These are phyloP conservation scores for Sphenostylis stenocarpa DNA, from an alignment of 306 rosid genomes.

Conservation along the genomic window DNA sequence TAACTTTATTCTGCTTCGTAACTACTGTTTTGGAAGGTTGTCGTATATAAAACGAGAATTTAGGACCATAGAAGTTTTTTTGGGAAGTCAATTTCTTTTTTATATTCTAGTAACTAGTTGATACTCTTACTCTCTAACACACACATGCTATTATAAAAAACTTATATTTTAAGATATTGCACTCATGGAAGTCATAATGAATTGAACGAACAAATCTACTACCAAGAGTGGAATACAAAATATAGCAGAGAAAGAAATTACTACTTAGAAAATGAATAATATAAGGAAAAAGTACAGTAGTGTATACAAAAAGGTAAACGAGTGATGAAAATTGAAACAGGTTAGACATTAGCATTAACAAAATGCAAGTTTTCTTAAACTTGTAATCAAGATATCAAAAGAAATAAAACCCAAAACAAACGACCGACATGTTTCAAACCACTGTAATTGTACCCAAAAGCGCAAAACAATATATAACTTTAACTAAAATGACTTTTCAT, in stretches of 20 bases:
- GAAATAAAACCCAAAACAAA: slow-evolving; percentile 12
- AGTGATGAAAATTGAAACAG: neutral
- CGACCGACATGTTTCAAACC: neutral
- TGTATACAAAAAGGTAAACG: slow-evolving; percentile 9
- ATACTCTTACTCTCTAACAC: neutral
- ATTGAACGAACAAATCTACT: slow-evolving; percentile 18
- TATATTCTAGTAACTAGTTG: neutral
- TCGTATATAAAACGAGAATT: neutral
- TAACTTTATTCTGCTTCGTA: neutral
- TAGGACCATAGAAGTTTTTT: neutral
- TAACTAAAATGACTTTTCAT: slow-evolving; percentile 6
- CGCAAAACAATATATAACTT: neutral
- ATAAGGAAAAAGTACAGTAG: slow-evolving; percentile 1
- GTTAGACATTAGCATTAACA: neutral
- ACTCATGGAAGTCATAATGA: neutral
- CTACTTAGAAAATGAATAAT: neutral
- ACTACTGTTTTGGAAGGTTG: neutral
- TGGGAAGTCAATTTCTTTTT: neutral
- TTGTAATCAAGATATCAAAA: neutral
- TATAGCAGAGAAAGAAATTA: neutral
- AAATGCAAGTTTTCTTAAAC: neutral
- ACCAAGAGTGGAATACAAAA: neutral
- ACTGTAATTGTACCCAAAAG: slow-evolving; percentile 18
- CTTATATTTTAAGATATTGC: neutral
- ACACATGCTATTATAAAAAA: slow-evolving; percentile 6